Conservation (phyloP, 805 yeast genomes). For the Yamadazyma insecticola region DNA sequence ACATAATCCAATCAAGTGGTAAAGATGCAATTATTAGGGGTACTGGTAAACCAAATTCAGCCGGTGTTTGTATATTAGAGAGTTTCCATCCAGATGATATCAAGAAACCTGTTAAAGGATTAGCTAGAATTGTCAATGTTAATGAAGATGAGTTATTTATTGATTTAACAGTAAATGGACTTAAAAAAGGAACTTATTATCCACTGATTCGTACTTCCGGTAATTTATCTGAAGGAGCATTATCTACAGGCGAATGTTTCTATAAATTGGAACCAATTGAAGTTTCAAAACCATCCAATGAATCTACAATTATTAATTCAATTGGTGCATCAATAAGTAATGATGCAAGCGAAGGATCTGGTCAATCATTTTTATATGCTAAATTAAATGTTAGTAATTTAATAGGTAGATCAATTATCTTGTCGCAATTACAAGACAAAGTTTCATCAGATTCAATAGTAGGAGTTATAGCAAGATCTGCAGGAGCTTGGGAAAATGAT, state of each 20-base stretch:
- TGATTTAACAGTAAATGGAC: slow-evolving; percentile 76
- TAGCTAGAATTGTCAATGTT: slow-evolving; percentile 78
- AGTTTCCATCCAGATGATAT: slow-evolving; percentile 48
- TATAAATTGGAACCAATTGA: slow-evolving; percentile 41
- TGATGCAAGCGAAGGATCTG: slow-evolving; percentile 19
- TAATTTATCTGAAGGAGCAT: slow-evolving; percentile 68
- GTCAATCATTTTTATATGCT: slow-evolving; percentile 37
- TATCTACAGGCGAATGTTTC: slow-evolving; percentile 55
- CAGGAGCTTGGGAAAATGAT: slow-evolving; percentile 96
- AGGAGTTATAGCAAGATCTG: slow-evolving; percentile 93
- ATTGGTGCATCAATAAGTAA: slow-evolving; percentile 20
- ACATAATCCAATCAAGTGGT: slow-evolving; percentile 67
- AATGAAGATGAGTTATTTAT: slow-evolving; percentile 52
- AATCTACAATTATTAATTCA: slow-evolving; percentile 26
- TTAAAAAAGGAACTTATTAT: slow-evolving; percentile 59
- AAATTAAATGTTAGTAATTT: slow-evolving; percentile 51
- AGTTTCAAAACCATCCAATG: slow-evolving; percentile 20
- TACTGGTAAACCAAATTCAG: slow-evolving; percentile 78
- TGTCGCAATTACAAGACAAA: slow-evolving; percentile 36
- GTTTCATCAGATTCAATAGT: slow-evolving; percentile 47
- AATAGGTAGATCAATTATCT: slow-evolving; percentile 65
- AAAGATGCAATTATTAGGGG: slow-evolving; percentile 91
- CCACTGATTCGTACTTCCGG: slow-evolving; percentile 71
- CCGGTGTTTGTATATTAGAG: slow-evolving; percentile 89
- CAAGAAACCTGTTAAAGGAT: slow-evolving; percentile 69